phyloP scores from a whole-genome alignment of 108 stramenopile species.

The Aurantiochytrium sp. region DNA sequence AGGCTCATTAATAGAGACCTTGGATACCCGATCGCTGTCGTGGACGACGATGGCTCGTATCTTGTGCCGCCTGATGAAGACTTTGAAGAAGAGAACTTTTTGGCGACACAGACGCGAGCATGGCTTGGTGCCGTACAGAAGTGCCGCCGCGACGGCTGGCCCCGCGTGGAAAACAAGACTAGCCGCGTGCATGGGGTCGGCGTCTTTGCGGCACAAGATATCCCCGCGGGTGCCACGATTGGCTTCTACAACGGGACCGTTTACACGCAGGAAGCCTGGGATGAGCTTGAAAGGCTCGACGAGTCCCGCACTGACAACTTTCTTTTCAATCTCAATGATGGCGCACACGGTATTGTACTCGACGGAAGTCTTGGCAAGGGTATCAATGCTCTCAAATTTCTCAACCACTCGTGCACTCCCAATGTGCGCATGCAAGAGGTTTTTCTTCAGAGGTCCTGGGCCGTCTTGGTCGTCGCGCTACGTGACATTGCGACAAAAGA shows the following conservation, averaged over 20 bases:
- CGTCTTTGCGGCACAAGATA: background rate
- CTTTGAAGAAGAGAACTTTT: no score
- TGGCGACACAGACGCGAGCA: background rate
- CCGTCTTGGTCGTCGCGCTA: background rate
- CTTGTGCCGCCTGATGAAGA: background rate
- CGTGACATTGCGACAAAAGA: background rate
- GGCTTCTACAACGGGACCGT: background rate
- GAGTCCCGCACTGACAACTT: background rate
- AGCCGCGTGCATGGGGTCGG: background rate
- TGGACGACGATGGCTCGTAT: background rate
- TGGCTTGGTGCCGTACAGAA: background rate
- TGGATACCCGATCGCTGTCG: background rate
- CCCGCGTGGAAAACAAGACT: background rate
- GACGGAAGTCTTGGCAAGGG: background rate
- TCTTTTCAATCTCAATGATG: background rate
- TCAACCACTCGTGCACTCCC: background rate
- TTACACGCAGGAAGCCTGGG: background rate
- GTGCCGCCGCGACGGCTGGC: background rate
- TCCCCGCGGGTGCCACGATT: background rate
- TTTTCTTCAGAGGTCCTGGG: background rate
- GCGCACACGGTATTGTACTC: background rate
- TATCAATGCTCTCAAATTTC: background rate
- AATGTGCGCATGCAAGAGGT: background rate
- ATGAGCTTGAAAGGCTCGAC: background rate
- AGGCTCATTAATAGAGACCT: background rate